phyloP scores from a whole-genome alignment of 2,329 filamentous ascomycete genomes.

The Akanthomyces uredinophilus region DNA sequence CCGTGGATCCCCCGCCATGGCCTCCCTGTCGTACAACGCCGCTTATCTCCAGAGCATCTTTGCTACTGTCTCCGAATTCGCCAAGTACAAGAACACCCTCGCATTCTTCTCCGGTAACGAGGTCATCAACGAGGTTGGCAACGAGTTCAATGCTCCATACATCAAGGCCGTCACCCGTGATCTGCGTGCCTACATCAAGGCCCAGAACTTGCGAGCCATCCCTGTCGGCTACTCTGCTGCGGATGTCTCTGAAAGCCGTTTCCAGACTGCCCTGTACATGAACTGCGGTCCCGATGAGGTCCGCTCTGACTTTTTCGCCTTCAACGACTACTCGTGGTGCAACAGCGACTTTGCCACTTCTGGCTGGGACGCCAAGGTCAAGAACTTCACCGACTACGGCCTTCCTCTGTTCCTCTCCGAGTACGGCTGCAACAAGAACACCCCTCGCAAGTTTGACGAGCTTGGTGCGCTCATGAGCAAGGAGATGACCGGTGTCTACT shows the following conservation, averaged over 20 bases:
- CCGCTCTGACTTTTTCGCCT: constrained; percentile 83
- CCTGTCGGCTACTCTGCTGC: constrained; percentile 75
- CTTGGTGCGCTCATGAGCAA: constrained; percentile 70
- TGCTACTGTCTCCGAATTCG: constrained; percentile 80
- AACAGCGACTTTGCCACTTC: constrained; percentile 63
- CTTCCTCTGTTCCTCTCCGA: constrained; percentile 92
- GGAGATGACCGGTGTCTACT: constrained; percentile 87
- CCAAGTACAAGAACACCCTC: constrained; percentile 78
- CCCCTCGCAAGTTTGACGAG: constrained; percentile 71
- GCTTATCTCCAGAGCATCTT: constrained; percentile 81
- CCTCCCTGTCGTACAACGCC: constrained; percentile 67
- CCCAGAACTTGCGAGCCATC: constrained; percentile 56
- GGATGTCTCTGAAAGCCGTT: constrained; percentile 78
- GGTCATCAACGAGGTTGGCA: constrained; percentile 64
- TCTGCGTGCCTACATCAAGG: constrained; percentile 64
- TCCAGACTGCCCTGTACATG: constrained; percentile 85
- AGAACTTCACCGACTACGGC: constrained; percentile 81
- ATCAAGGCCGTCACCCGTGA: constrained; percentile 77
- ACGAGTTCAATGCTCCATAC: constrained; percentile 63
- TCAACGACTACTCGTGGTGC: constrained; percentile 89
- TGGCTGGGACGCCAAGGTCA: constrained; percentile 84
- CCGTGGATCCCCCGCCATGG: constrained; percentile 54
- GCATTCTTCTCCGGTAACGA: constrained; percentile 83
- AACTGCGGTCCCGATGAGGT: constrained; percentile 84
- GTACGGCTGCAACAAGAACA: constrained; percentile 82